Base-by-base conservation (phyloP, 75 land plant genomes). In the Adiantum capillusveneris region DNA sequence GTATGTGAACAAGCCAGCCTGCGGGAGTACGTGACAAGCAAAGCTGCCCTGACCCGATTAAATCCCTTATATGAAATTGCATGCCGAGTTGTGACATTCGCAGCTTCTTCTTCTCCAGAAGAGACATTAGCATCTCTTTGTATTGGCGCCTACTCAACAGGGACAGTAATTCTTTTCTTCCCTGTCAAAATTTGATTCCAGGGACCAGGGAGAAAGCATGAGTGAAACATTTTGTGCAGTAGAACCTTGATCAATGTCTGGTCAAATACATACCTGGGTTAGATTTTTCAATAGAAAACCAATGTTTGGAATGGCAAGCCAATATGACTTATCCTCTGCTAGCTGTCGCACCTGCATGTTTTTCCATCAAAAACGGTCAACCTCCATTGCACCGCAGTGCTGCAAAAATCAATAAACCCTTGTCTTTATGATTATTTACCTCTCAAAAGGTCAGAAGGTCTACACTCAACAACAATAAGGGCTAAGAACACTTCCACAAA, bases 291-390 rank as follows among this genome's bases (percentile, higher is more conserved):
- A 77, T 48, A 84, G 12, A 20, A 68, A 72, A 22, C 97, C 97
- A 71, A 80, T 69, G 44, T 72, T 87, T 44, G 97, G 97, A 62
- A 92, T 85, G 21, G 93, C 65, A 74, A 92, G 82, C 97, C 97
- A 92, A 53, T 92, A 92, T 53, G 72, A 68, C 26, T 79, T 70
- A 65, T 80, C 73, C 72, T 92, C 94, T 48, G 70, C 79, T 19
- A 92, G 71, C 57, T 92, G 88, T 19, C 97, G 81, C 34, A 75
- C 83, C 92, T 87, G 60, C 46, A 76, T 50, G 16, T 2, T 36
- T 36, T 60, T n/a, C n/a, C n/a, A n/a, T n/a, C n/a, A n/a, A n/a
- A n/a, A n/a, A n/a, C n/a, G n/a, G n/a, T n/a, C n/a, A n/a, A n/a
- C n/a, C n/a, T n/a, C n/a, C n/a, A n/a, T n/a, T n/a, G n/a, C n/a